These are phyloP conservation scores for Purpureocillium lavendulum DNA, from an alignment of 2,329 filamentous ascomycete species.

Conservation along the genomic window DNA sequence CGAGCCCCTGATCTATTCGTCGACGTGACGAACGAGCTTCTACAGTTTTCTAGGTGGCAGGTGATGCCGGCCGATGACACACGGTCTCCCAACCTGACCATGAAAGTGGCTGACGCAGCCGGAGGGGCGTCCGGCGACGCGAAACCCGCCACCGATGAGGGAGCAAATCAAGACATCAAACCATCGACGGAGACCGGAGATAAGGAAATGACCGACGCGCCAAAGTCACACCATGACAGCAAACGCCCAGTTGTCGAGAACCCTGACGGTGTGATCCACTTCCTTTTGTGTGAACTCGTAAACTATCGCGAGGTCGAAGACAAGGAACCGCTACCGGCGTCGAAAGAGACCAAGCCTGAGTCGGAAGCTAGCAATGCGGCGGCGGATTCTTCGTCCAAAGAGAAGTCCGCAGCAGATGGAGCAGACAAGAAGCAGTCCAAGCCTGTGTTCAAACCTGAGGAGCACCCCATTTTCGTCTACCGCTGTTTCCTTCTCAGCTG, in stretches of 20 bases:
- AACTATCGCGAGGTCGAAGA: constrained; percentile 92
- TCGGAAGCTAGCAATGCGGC: constrained; percentile 19
- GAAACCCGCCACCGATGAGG: constrained; percentile 7
- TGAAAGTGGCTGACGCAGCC: constrained; percentile 27
- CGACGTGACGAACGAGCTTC: constrained; percentile 75
- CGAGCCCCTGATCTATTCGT: constrained; percentile 81
- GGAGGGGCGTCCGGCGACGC: constrained; percentile 10
- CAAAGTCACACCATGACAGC: constrained; percentile 56
- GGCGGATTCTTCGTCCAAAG: constrained; percentile 21
- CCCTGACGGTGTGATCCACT: constrained; percentile 91
- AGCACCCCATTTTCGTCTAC: constrained; percentile 94
- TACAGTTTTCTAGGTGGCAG: constrained; percentile 61
- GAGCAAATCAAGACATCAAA: constrained; percentile 39
- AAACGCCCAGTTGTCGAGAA: constrained; percentile 85
- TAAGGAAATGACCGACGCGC: constrained; percentile 53
- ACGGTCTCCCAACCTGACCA: constrained; percentile 26
- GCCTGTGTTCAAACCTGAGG: constrained; percentile 75
- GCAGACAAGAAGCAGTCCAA: constrained; percentile 61
- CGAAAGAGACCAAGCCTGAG: constrained; percentile 33
- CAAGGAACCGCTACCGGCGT: constrained; percentile 47
- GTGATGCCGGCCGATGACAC: constrained; percentile 23
- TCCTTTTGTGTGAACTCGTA: constrained; percentile 83
- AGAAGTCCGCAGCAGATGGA: constrained; percentile 22
- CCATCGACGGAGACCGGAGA: constrained; percentile 50
- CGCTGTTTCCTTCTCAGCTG: constrained; percentile 92